phyloP scores from a whole-genome alignment of 2,329 filamentous ascomycete species.

The Tolypocladium guangdongense region DNA sequence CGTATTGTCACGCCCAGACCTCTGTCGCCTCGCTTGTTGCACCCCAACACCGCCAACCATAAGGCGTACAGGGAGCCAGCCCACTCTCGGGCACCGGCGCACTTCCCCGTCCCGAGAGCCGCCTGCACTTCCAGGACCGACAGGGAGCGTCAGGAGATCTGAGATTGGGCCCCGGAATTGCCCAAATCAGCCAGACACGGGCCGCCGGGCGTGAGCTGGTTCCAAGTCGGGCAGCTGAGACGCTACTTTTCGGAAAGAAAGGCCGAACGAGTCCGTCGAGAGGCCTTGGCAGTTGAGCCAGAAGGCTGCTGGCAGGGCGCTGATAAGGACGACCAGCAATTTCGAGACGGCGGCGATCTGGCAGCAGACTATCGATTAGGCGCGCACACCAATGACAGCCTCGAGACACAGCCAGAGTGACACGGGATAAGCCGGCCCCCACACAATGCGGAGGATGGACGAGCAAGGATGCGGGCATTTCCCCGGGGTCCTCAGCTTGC shows the following conservation, averaged over 20 bases:
- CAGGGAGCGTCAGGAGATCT: slow-evolving; percentile 21
- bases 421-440: slow-evolving; percentile 1
- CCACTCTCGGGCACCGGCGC: slow-evolving; percentile 7
- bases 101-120: slow-evolving; percentile 17
- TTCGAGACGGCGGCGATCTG: slow-evolving; percentile 3
- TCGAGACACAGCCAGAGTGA: background rate
- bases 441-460: slow-evolving; percentile 1
- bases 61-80: background rate
- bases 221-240: background rate
- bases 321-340: background rate
- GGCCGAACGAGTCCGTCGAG: background rate
- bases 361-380: slow-evolving; percentile 7
- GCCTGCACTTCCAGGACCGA: slow-evolving; percentile 4
- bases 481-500: slow-evolving; percentile 6
- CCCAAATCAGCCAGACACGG: slow-evolving; percentile 14
- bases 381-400: slow-evolving; percentile 3
- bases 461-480: background rate
- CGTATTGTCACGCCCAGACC: background rate
- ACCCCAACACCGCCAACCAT: too few relatives aligned
- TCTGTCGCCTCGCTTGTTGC: background rate
- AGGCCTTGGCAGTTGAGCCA: background rate
- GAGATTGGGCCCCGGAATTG: slow-evolving; percentile 22
- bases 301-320: background rate
- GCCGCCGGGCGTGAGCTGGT: background rate
- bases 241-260: background rate